Percentiles rank a stretch among this genome's conserved stretches.
phyloP scores from a whole-genome alignment of 2,329 filamentous ascomycete genomes.

The Colletotrichum eremochloae region DNA sequence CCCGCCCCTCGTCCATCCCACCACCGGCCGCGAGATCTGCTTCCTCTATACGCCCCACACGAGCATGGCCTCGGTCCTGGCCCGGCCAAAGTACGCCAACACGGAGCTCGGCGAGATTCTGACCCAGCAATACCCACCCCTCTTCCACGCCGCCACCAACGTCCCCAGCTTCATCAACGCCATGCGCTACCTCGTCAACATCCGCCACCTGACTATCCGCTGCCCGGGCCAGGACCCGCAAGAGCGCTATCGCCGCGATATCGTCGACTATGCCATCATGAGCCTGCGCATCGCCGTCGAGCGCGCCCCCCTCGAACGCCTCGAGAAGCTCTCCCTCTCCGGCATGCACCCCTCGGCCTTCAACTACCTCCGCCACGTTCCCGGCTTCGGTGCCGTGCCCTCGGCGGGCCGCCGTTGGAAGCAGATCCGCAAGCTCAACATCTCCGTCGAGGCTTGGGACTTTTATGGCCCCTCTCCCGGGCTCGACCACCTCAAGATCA shows the following conservation, averaged over 20 bases:
- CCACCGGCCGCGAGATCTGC: slow-evolving; percentile 80
- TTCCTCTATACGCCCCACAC: slow-evolving; percentile 87
- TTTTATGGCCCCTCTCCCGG: slow-evolving; percentile 71
- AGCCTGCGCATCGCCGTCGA: slow-evolving; percentile 88
- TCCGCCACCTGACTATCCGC: slow-evolving; percentile 81
- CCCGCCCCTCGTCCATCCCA: slow-evolving; percentile 84
- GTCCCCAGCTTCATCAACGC: slow-evolving; percentile 86
- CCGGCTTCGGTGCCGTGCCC: slow-evolving; percentile 81
- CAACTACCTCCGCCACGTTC: slow-evolving; percentile 80
- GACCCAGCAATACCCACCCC: slow-evolving; percentile 86
- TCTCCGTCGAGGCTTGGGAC: slow-evolving; percentile 80
- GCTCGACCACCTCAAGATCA: slow-evolving; percentile 79
- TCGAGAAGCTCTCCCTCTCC: slow-evolving; percentile 79
- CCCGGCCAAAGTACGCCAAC: slow-evolving; percentile 83
- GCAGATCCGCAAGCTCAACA: slow-evolving; percentile 80
- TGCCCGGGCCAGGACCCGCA: slow-evolving; percentile 79
- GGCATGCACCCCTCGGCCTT: slow-evolving; percentile 82
- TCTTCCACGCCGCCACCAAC: slow-evolving; percentile 92
- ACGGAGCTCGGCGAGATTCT: slow-evolving; percentile 84
- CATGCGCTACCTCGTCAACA: slow-evolving; percentile 75
- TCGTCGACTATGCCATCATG: slow-evolving; percentile 90
- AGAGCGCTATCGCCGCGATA: slow-evolving; percentile 80
- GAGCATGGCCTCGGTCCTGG: slow-evolving; percentile 71
- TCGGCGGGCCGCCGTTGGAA: slow-evolving; percentile 80
- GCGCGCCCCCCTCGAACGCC: slow-evolving; percentile 73